Base-by-base conservation (phyloP, 805 yeast genomes). In the Sugiyamaella chiloensis region DNA sequence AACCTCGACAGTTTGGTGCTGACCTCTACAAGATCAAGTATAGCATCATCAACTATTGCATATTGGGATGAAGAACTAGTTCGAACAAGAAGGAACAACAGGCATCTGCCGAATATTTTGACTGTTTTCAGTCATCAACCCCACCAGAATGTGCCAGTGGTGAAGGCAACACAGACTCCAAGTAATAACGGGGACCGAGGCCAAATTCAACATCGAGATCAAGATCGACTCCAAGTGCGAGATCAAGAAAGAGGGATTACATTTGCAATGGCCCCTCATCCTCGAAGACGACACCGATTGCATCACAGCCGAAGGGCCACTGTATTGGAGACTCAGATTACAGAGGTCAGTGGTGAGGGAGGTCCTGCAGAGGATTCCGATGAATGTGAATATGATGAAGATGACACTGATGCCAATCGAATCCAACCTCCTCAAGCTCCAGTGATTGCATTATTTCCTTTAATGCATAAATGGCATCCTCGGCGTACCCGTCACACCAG, bases 381-480 rank as follows among this genome's bases (percentile, higher is more conserved):
- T n/a, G 42, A 39, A 17, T 23, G 42, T 19, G 42, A 41, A 3
- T 40, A 42, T 19, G 52, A 50, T 24, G 54, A 53, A 16, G 52
- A 50, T n/a, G 50, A 46, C 17, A 20, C 44, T 7, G 45, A 30
- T 16, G 24, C 26, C 17, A 44, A 46, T 34, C 40, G 41, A 3
- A 37, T 36, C 8, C 41, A 12, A 14, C 31, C 44, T 23, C 27
- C 37, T 11, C 32, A 48, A 35, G 12, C n/a, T 42, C 19, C 46
- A 48, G 6, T 39, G 51, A 16, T 14, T 44, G 44, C 23, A 44
- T 12, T 34, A 7, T 51, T 47, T 24, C 24, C 44, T n/a, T 27
- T 41, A 21, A 37, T 40, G 20, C 40, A 51, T 40, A 53, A 53
- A 26, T 53, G 57, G 57, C 35, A 49, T 17, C 57, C 57, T 5